These are phyloP conservation scores for Aschersonia sp. DNA, from an alignment of 2,329 filamentous ascomycete species.

Conservation along the genomic window DNA sequence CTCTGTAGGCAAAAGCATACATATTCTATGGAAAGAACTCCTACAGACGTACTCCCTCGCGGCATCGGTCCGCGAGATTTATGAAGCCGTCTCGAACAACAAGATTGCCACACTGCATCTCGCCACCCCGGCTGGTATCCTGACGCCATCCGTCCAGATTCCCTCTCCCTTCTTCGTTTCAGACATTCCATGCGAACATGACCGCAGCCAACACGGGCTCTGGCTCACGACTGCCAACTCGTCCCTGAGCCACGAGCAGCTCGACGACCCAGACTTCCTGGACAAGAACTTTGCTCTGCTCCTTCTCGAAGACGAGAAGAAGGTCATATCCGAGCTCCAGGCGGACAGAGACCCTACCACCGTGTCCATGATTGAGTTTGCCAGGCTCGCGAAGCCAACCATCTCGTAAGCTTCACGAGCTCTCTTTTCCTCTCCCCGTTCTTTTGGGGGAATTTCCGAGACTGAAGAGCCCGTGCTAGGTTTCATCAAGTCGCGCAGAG, in stretches of 20 bases:
- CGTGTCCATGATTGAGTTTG: constrained; percentile 66
- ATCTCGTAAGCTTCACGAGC: constrained; percentile 31
- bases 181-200: constrained; percentile 54
- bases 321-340: constrained; percentile 59
- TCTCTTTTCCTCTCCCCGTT: too few relatives aligned
- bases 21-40: constrained; percentile 56
- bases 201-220: constrained; percentile 56
- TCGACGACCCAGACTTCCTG: constrained; percentile 51
- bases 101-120: constrained; percentile 76
- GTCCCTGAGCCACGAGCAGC: constrained; percentile 52
- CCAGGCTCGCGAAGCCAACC: constrained; percentile 56
- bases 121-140: constrained; percentile 41
- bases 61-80: constrained; percentile 68
- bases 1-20: constrained; percentile 37
- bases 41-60: constrained; percentile 63
- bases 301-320: constrained; percentile 68
- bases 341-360: constrained; percentile 63
- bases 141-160: constrained; percentile 50
- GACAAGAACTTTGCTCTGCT: constrained; percentile 81
- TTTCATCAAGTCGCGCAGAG: constrained; percentile 57
- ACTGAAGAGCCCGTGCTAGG: constrained; percentile 11
- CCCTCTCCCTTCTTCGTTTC: constrained; percentile 54
- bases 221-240: constrained; percentile 82
- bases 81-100: constrained; percentile 66
- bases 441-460: not conserved